Percentiles rank a stretch among this genome's conserved stretches.
These are phyloP conservation scores for Calonectria henricotiae DNA, from an alignment of 2,329 filamentous ascomycete genomes.

Conservation along the genomic window DNA sequence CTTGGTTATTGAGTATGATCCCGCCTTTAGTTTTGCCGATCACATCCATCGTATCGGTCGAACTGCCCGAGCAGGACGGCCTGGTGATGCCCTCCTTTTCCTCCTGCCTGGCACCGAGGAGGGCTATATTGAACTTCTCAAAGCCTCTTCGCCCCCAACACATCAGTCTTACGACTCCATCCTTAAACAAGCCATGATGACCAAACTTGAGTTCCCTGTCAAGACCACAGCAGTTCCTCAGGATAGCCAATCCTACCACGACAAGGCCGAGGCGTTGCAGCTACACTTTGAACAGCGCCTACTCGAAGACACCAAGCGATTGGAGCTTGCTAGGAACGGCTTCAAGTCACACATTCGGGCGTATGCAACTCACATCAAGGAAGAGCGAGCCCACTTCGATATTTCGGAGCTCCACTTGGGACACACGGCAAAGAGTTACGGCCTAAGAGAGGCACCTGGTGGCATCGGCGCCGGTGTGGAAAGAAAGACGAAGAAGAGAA, in stretches of 20 bases:
- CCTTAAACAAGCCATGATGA: slow-evolving; percentile 77
- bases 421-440: slow-evolving; percentile 95
- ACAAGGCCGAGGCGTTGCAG: slow-evolving; percentile 72
- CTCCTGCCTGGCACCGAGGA: slow-evolving; percentile 93
- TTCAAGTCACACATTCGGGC: slow-evolving; percentile 95
- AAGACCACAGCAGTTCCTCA: slow-evolving; percentile 73
- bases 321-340: slow-evolving; percentile 87
- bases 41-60: slow-evolving; percentile 96
- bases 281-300: slow-evolving; percentile 75
- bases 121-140: slow-evolving; percentile 85
- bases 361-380: slow-evolving; percentile 92
- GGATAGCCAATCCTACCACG: slow-evolving; percentile 64
- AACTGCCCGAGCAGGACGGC: slow-evolving; percentile 91
- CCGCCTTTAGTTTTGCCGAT: slow-evolving; percentile 92
- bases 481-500: slow-evolving; percentile 63
- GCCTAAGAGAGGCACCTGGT: slow-evolving; percentile 88
- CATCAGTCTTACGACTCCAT: slow-evolving; percentile 70
- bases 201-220: slow-evolving; percentile 77
- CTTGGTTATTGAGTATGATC: slow-evolving; percentile 95
- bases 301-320: slow-evolving; percentile 75
- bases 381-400: slow-evolving; percentile 90
- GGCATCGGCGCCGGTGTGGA: slow-evolving; percentile 79
- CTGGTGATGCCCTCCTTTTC: slow-evolving; percentile 91
- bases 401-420: slow-evolving; percentile 93
- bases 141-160: slow-evolving; percentile 65